Evolutionary conservation across 73 alveolate genomes (phyloP).

Genomic region (Paramecium primaurelia): DNA sequence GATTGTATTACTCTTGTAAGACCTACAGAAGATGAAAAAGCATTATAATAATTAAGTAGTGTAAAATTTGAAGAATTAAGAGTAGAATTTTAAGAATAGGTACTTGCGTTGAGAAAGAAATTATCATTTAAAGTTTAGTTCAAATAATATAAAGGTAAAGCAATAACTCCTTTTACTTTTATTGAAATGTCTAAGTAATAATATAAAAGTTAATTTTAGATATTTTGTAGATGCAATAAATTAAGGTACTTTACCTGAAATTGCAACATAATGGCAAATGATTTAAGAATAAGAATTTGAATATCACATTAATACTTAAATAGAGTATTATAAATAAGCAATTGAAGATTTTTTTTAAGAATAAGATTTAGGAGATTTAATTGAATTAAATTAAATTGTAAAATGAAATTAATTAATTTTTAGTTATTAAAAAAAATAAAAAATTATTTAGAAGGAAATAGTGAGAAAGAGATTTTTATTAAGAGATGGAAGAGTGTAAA

Average conservation of each 20-base stretch:
- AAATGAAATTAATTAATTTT: neutral
- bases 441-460: neutral
- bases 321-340: neutral
- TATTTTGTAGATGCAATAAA: constrained; percentile 45
- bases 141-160: neutral
- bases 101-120: neutral
- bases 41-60: constrained; percentile 67
- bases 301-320: neutral
- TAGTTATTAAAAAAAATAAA: neutral
- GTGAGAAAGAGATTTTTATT: neutral
- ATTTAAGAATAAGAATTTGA: neutral
- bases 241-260: neutral
- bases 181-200: constrained; percentile 30
- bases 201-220: neutral
- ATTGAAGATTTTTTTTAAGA: neutral
- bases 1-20: constrained; percentile 92
- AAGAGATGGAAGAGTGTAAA: constrained; percentile 8
- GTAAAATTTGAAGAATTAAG: neutral
- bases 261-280: constrained; percentile 31
- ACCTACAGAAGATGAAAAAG: constrained; percentile 91
- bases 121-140: neutral
- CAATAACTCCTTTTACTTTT: constrained; percentile 11
- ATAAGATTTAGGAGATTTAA: neutral
- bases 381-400: neutral
- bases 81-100: neutral